phyloP scores from a whole-genome alignment of 2,329 filamentous ascomycete genomes.

The Cladophialophora carrionii region DNA sequence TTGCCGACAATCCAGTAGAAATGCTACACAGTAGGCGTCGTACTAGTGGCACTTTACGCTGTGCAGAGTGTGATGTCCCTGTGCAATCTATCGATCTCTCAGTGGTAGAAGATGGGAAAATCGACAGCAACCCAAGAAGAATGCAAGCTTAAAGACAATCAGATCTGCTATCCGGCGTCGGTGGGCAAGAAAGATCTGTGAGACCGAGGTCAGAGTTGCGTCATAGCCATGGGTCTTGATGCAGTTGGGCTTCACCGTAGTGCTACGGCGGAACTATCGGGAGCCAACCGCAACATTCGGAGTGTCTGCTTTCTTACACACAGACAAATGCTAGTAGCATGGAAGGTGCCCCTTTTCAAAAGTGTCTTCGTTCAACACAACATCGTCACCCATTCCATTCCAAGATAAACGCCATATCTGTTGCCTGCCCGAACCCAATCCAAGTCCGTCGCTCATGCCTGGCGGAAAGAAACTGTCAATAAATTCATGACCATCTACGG shows the following conservation, averaged over 20 bases:
- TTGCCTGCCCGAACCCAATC: not conserved
- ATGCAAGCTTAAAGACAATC: not conserved
- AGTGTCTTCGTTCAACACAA: not conserved
- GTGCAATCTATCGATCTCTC: not conserved
- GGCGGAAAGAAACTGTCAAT: constrained; percentile 18
- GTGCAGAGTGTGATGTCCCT: not conserved
- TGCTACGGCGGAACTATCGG: not conserved
- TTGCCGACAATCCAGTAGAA: constrained; percentile 7
- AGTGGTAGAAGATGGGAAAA: not conserved
- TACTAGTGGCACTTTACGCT: not conserved
- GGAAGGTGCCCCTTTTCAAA: not conserved
- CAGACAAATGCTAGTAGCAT: not conserved
- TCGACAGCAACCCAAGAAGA: not conserved
- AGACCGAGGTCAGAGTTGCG: constrained; percentile 9
- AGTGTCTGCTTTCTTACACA: not conserved
- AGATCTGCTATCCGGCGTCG: too few relatives aligned
- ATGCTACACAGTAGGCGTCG: not conserved
- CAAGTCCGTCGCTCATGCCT: constrained; percentile 7
- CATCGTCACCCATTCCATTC: not conserved
- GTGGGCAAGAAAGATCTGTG: not conserved
- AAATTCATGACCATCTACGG: constrained; percentile 10
- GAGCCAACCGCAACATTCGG: not conserved
- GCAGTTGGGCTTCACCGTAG: not conserved
- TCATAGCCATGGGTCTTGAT: constrained; percentile 3
- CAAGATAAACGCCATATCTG: not conserved